A percentile compares a stretch with the other conserved stretches of the same genome.
Evolutionary conservation across 768 basidiomycete species (phyloP).

Genomic region (Naganishia randhawae): DNA sequence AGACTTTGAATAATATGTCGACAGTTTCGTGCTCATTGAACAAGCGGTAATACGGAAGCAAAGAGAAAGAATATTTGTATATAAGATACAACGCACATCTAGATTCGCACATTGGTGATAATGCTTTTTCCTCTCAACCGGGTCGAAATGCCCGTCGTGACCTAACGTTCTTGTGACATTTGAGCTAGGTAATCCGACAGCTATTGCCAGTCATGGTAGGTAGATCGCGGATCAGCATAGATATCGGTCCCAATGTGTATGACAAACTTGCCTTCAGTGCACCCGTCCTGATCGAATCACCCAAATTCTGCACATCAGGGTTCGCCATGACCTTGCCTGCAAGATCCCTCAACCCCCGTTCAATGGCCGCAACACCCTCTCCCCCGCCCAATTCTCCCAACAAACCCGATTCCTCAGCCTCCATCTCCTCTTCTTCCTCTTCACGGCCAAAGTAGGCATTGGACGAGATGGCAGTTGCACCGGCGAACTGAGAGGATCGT

Average conservation of each 20-base stretch:
- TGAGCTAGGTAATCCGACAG: slow-evolving; percentile 41
- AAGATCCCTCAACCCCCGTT: slow-evolving; percentile 48
- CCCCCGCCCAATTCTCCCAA: slow-evolving; percentile 43
- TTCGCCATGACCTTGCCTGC: slow-evolving; percentile 48
- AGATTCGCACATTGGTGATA: too few relatives aligned
- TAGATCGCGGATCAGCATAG: not conserved
- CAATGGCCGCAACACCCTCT: slow-evolving; percentile 45
- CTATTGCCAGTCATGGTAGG: slow-evolving; percentile 26
- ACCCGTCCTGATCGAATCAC: slow-evolving; percentile 45
- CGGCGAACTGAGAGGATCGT: slow-evolving; percentile 78
- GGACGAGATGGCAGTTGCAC: slow-evolving; percentile 88
- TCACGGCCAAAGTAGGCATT: slow-evolving; percentile 96
- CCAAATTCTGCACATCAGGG: slow-evolving; percentile 49
- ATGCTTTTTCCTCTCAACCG: too few relatives aligned
- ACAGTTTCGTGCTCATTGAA: too few relatives aligned
- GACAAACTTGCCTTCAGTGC: slow-evolving; percentile 47
- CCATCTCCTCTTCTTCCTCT: slow-evolving; percentile 59
- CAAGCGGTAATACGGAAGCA: not conserved
- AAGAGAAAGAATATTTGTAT: not conserved
- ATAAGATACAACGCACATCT: slow-evolving; percentile 3
- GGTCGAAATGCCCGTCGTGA: too few relatives aligned
- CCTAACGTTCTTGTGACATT: slow-evolving; percentile 29
- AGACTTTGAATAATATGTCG: too few relatives aligned
- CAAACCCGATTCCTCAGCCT: slow-evolving; percentile 48
- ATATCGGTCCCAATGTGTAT: not conserved